These are phyloP conservation scores for Phaeosphaeria sp. DNA, from an alignment of 2,329 filamentous ascomycete genomes.

Conservation along the genomic window DNA sequence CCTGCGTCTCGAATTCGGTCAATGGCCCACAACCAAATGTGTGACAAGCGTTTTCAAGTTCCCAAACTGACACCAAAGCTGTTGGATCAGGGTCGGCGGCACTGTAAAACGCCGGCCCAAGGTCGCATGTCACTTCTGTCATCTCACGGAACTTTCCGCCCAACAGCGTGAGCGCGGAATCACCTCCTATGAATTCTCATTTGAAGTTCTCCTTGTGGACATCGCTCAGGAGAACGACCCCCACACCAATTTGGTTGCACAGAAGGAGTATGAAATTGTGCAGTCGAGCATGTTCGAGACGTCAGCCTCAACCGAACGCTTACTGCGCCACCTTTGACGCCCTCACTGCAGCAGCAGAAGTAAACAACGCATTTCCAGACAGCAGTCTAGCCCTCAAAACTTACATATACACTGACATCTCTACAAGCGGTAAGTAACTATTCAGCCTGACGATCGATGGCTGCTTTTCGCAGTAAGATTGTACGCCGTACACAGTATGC, in stretches of 20 bases:
- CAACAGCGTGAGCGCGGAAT: not conserved
- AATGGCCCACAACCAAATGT: not conserved
- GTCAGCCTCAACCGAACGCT: conserved; percentile 6
- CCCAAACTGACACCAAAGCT: not conserved
- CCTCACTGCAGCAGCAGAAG: not conserved
- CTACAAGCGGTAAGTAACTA: not conserved
- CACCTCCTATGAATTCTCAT: not conserved
- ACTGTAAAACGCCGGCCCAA: not conserved
- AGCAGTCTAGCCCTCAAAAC: not conserved
- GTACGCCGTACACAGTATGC: not conserved
- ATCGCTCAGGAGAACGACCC: not conserved
- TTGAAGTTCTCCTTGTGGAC: not conserved
- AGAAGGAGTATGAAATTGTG: not conserved
- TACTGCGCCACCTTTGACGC: conserved; percentile 8
- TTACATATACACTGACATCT: not conserved
- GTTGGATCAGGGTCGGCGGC: not conserved
- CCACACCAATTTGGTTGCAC: not conserved
- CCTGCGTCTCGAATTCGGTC: not conserved
- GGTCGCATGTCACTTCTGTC: not conserved
- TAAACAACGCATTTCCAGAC: not conserved
- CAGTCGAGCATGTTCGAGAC: not conserved
- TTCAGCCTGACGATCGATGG: not conserved
- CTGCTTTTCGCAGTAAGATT: not conserved
- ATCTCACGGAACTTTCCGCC: not conserved
- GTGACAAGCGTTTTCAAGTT: not conserved